Evolutionary conservation across 225 moss, liverwort and hornwort species (phyloP), one percentile per base, ranked within the genome.

Genomic region (Pleurozium schreberi): DNA sequence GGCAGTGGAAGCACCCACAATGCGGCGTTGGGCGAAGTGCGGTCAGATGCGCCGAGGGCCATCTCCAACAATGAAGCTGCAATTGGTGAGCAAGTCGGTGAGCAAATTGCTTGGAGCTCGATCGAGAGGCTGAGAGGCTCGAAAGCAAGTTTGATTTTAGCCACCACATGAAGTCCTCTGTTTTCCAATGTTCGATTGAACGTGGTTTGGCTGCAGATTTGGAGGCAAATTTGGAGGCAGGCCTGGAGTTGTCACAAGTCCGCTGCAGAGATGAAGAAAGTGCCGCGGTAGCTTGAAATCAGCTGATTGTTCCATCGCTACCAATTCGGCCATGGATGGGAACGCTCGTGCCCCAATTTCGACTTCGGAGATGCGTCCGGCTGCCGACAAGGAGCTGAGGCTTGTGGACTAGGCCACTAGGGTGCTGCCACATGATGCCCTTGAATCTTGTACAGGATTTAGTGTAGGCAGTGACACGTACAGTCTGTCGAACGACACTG

Each of bases 401-500:
- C 21, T 47, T 47, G 31, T 47, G 74, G 18, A 47, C 47, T 74
- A 21, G 75, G 75, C 18, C 11, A 47, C 47, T 74, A 21, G 75
- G 75, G 18, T 18, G 11, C 16, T 30, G 18, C 47, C 30, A 31
- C 31, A 47, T 11, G 74, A 50, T 75, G 34, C 21, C 34, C 30
- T 74, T 47, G 47, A 47, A 4, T 47, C 30, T 11, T 1, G 74
- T 49, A 3, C 33, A 49, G 52, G 76, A 36, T 36, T 12, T 69
- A 47, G 22, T 76, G 36, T 23, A 76, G 14, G 5, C 36, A 53
- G 13, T 52, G 36, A 36, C 14, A n/a, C n/a, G n/a, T n/a, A 3
- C 22, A 9, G 14, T 36, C 3, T 0, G 0, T 50, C 50, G 1
- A 34, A 50, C 13, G n/a, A n/a, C n/a, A n/a, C n/a, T n/a, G n/a